Conservation (phyloP, 23 red algal genomes). For the Gracilaria domingensis region DNA sequence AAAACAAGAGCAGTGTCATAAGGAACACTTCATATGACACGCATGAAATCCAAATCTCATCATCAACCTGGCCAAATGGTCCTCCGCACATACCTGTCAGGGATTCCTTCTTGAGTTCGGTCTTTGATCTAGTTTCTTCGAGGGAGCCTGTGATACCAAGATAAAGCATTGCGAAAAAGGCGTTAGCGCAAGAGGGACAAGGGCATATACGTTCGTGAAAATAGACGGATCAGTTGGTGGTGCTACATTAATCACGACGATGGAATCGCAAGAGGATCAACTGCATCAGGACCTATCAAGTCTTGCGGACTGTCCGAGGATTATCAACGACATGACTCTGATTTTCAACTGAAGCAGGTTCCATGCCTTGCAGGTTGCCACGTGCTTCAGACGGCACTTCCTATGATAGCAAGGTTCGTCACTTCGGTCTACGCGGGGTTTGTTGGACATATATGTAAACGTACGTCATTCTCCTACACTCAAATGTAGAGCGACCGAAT, state of each 20-base stretch:
- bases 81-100: constrained; percentile 3
- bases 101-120: not conserved
- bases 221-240: constrained; percentile 60
- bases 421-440: constrained; percentile 15
- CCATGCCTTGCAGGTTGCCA: constrained; percentile 26
- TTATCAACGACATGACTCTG: constrained; percentile 31
- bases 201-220: not conserved
- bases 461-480: too few relatives aligned
- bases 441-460: not conserved
- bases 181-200: not conserved
- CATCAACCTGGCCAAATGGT: not conserved
- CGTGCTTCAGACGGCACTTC: constrained; percentile 72
- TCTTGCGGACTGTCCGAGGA: constrained; percentile 39
- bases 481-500: too few relatives aligned
- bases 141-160: not conserved
- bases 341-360: constrained; percentile 35
- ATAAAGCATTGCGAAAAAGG: not conserved
- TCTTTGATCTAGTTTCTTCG: not conserved
- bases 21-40: constrained; percentile 56
- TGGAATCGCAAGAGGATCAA: constrained; percentile 39
- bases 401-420: constrained; percentile 69
- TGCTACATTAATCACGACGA: constrained; percentile 71
- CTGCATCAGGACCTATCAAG: constrained; percentile 12
- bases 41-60: constrained; percentile 60
- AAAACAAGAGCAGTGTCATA: not conserved